Conservation (phyloP, 73 alveolate species). For the Stentor coeruleus region DNA sequence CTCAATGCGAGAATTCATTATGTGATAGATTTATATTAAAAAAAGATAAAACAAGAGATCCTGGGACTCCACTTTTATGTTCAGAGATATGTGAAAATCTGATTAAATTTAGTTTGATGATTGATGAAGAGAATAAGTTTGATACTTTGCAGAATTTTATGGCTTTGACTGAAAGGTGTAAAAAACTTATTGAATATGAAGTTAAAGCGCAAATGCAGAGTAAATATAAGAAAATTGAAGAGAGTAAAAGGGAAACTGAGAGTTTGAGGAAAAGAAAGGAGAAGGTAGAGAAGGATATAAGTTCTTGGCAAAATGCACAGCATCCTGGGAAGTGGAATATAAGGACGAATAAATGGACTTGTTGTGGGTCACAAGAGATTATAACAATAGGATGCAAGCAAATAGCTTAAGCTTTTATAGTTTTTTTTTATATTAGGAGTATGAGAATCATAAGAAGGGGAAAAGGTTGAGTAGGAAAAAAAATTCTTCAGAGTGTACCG, state of each 20-base stretch:
- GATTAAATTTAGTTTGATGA: not conserved
- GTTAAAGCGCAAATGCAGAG: not conserved
- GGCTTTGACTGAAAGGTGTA: not conserved
- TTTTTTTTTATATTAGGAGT: too few relatives aligned
- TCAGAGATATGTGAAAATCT: not conserved
- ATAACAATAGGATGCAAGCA: not conserved
- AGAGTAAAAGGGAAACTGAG: not conserved
- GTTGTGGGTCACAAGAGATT: not conserved
- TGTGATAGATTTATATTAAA: not conserved
- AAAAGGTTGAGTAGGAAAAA: too few relatives aligned
- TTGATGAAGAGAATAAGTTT: not conserved
- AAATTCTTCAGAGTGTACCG: too few relatives aligned
- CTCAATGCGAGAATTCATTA: not conserved
- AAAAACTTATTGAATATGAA: conserved; percentile 7
- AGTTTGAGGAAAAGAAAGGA: not conserved
- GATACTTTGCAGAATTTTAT: not conserved
- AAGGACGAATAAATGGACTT: not conserved
- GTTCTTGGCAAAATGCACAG: not conserved
- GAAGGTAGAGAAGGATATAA: not conserved
- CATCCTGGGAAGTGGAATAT: conserved; percentile 23
- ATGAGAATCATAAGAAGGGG: too few relatives aligned
- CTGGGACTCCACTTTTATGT: not conserved
- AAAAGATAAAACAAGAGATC: not conserved
- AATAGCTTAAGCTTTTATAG: conserved; percentile 17
- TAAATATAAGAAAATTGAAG: not conserved